Evolutionary conservation across 768 basidiomycete genomes (phyloP).

Genomic region (Hemileccinum rubropunctum): DNA sequence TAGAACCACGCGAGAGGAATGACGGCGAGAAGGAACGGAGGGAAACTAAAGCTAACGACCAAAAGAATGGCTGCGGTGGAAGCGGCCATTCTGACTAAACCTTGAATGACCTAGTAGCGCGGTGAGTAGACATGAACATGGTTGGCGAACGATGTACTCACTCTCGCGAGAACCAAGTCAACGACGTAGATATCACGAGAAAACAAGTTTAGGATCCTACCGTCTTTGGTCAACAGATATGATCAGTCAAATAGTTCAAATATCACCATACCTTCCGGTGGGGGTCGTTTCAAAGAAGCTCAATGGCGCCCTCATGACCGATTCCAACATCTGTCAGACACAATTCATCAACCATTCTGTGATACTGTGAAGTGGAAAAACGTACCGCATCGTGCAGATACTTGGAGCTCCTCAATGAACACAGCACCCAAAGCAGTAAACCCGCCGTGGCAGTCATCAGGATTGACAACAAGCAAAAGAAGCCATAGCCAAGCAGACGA

Average conservation of each 20-base stretch:
- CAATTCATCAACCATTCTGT: not conserved
- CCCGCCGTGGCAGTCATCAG: constrained; percentile 53
- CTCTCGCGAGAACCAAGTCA: constrained; percentile 78
- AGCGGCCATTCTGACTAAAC: constrained; percentile 63
- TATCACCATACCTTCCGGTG: constrained; percentile 59
- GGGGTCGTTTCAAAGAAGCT: constrained; percentile 92
- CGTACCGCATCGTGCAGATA: constrained; percentile 74
- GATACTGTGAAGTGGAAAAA: not conserved
- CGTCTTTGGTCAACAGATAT: not conserved
- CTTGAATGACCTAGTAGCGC: constrained; percentile 52
- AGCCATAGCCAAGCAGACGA: constrained; percentile 64
- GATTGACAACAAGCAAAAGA: constrained; percentile 59
- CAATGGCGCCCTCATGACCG: constrained; percentile 80
- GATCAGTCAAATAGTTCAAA: not conserved
- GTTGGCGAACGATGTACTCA: constrained; percentile 10
- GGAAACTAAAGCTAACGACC: constrained; percentile 82
- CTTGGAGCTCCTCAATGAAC: constrained; percentile 70
- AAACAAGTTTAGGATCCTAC: constrained; percentile 85
- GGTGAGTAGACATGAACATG: not conserved
- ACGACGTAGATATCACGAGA: constrained; percentile 86
- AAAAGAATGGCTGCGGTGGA: constrained; percentile 56
- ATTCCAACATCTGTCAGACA: constrained; percentile 62
- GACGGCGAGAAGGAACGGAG: constrained; percentile 73
- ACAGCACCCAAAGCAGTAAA: constrained; percentile 73
- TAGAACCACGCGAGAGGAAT: constrained; percentile 82